phyloP scores from a whole-genome alignment of 495 filamentous ascomycete species.

The Xylaria castorea region DNA sequence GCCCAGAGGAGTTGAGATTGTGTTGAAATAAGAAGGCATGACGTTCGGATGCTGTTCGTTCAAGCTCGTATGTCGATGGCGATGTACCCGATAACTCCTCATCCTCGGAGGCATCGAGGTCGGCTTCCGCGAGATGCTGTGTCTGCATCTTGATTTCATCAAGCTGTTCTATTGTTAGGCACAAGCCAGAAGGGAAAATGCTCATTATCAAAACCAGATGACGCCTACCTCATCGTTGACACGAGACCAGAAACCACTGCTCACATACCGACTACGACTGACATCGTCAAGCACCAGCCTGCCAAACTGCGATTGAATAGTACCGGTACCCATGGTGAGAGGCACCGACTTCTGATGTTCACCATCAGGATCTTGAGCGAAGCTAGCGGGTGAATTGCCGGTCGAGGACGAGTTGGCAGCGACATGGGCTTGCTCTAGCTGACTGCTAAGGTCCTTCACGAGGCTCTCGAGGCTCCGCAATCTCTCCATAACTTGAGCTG shows the following conservation, averaged over 20 bases:
- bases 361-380: conserved; percentile 32
- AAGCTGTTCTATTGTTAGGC: conserved; percentile 43
- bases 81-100: conserved; percentile 42
- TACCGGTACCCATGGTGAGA: conserved; percentile 19
- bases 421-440: conserved; percentile 52
- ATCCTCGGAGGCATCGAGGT: conserved; percentile 52
- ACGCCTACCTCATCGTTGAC: conserved; percentile 59
- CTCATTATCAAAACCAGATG: conserved; percentile 14
- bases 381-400: conserved; percentile 30
- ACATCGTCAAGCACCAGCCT: conserved; percentile 52
- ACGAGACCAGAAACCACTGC: conserved; percentile 60
- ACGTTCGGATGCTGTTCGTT: conserved; percentile 54
- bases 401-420: conserved; percentile 26
- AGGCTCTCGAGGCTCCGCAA: conserved; percentile 60
- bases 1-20: conserved; percentile 42
- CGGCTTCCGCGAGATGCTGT: conserved; percentile 36
- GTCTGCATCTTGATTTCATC: conserved; percentile 52
- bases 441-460: conserved; percentile 61
- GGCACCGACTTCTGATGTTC: conserved; percentile 20
- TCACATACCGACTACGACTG: conserved; percentile 55
- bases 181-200: conserved; percentile 24
- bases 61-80: conserved; percentile 47
- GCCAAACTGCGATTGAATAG: conserved; percentile 48
- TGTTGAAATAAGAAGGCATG: conserved; percentile 62
- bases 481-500: conserved; percentile 56